These are phyloP conservation scores for Abrus precatorius DNA, from an alignment of 306 rosid genomes.

Conservation along the genomic window DNA sequence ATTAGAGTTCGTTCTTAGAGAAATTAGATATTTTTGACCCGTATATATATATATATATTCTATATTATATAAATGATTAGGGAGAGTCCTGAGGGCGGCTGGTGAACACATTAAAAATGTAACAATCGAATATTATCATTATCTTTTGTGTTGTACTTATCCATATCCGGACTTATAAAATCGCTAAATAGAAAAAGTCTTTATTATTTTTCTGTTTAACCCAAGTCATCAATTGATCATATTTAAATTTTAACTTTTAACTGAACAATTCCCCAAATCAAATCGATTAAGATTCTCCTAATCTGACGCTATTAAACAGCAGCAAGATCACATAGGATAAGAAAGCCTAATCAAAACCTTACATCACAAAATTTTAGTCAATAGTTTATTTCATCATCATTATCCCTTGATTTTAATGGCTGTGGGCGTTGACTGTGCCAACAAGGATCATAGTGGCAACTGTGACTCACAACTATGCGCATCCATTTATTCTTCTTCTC, in stretches of 20 bases:
- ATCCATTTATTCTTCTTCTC: neutral
- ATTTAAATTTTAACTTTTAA: no score
- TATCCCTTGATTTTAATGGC: neutral
- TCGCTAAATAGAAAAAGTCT: neutral
- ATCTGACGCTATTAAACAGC: no score
- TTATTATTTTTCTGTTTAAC: neutral
- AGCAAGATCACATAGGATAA: no score
- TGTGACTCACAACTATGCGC: neutral
- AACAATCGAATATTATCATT: neutral
- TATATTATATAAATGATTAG: neutral
- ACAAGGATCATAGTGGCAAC: neutral
- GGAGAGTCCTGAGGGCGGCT: neutral
- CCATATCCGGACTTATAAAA: neutral
- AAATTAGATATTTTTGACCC: no score
- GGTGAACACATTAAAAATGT: neutral
- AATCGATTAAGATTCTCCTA: no score
- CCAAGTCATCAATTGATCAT: neutral
- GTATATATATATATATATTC: no score
- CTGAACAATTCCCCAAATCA: no score
- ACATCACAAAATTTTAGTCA: no score
- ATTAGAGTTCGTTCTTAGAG: no score
- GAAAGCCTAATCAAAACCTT: no score
- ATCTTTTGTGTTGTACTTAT: neutral
- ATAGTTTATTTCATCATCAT: no score
- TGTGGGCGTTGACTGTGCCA: slow-evolving; percentile 6